Percentiles rank a stretch among this genome's conserved stretches.
Conservation (phyloP, 257 asterid genomes). For the Solanum chilense region DNA sequence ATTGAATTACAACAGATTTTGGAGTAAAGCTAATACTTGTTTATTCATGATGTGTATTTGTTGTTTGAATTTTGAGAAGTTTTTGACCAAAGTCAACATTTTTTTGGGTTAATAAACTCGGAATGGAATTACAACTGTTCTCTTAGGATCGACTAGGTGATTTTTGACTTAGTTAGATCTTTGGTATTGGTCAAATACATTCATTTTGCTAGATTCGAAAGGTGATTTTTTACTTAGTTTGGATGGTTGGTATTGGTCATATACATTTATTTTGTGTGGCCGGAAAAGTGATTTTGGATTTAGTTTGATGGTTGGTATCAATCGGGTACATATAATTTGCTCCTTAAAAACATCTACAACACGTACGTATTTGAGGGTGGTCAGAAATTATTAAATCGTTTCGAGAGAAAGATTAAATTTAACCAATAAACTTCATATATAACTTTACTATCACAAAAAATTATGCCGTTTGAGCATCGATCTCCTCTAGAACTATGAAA, state of each 20-base stretch:
- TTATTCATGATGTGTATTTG: neutral
- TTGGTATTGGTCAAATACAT: too few relatives aligned
- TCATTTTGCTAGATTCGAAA: neutral
- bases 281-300: too few relatives aligned
- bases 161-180: too few relatives aligned
- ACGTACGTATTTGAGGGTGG: too few relatives aligned
- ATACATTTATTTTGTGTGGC: neutral
- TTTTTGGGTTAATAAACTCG: neutral
- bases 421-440: too few relatives aligned
- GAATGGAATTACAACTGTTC: too few relatives aligned
- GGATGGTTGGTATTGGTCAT: neutral
- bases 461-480: fast-evolving
- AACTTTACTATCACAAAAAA: too few relatives aligned
- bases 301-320: neutral
- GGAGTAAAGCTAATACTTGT: neutral
- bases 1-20: neutral
- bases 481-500: neutral
- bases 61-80: neutral
- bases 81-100: neutral
- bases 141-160: too few relatives aligned
- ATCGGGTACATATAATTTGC: too few relatives aligned
- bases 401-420: too few relatives aligned
- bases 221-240: neutral
- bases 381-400: too few relatives aligned
- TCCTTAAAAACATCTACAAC: neutral